A percentile compares a stretch with the other conserved stretches of the same genome.
phyloP scores from a whole-genome alignment of 2,329 filamentous ascomycete species.

The Berkeleyomyces rouxiae region DNA sequence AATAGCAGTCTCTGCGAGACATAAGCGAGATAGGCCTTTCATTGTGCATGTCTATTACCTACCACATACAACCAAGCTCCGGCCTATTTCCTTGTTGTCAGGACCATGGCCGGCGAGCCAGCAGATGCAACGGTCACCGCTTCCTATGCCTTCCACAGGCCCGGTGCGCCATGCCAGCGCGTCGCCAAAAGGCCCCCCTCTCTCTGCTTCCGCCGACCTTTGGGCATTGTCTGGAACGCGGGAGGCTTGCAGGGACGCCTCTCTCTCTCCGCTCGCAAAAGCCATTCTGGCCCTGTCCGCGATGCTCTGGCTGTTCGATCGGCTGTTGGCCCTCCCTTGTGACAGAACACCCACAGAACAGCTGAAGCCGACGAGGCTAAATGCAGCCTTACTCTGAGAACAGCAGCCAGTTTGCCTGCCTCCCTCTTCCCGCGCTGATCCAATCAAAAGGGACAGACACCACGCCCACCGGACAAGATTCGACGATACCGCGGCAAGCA shows the following conservation, averaged over 20 bases:
- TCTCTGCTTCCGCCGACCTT: neutral
- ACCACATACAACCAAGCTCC: neutral
- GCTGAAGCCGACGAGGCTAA: neutral
- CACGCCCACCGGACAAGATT: neutral
- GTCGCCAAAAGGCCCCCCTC: neutral
- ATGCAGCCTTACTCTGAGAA: neutral
- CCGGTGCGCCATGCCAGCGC: neutral
- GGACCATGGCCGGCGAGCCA: neutral
- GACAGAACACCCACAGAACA: slow-evolving; percentile 2
- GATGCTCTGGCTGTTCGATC: neutral
- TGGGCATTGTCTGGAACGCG: neutral
- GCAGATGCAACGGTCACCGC: neutral
- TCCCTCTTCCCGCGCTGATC: neutral
- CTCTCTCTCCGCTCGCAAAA: neutral
- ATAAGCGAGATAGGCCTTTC: slow-evolving; percentile 1
- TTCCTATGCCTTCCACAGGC: neutral
- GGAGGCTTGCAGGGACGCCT: neutral
- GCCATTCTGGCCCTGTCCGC: neutral
- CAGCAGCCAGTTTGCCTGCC: too few species aligned
- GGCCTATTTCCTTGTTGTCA: neutral
- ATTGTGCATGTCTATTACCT: neutral
- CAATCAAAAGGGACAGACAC: neutral
- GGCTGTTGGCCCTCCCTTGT: neutral
- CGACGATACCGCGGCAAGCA: too few species aligned
- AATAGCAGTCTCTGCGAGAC: neutral